phyloP scores from a whole-genome alignment of 1,139 yeast species.

The Kurtzmaniella quercitrusa region DNA sequence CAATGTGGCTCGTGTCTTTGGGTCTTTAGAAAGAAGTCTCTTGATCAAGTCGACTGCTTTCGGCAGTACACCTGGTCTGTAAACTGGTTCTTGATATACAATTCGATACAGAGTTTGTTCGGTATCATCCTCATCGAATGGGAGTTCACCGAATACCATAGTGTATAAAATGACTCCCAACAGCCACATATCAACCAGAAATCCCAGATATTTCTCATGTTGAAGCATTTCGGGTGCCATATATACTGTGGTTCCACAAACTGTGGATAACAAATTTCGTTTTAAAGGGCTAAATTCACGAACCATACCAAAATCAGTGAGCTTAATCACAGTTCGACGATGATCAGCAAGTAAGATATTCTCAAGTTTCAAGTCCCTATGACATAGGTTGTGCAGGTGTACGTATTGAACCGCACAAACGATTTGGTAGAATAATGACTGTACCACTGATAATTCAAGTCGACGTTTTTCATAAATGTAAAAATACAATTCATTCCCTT shows the following conservation, averaged over 20 bases:
- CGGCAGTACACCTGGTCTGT: slow-evolving; percentile 39
- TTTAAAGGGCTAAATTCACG: slow-evolving; percentile 61
- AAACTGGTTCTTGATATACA: slow-evolving; percentile 61
- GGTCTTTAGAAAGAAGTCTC: slow-evolving; percentile 61
- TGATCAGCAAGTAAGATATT: slow-evolving; percentile 74
- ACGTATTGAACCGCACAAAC: slow-evolving; percentile 81
- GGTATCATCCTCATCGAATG: slow-evolving; percentile 85
- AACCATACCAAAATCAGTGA: slow-evolving; percentile 93
- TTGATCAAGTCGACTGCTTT: slow-evolving; percentile 50
- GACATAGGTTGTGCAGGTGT: slow-evolving; percentile 79
- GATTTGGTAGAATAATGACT: slow-evolving; percentile 69
- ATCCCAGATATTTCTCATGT: slow-evolving; percentile 72
- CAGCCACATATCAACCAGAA: slow-evolving; percentile 86
- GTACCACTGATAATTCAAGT: slow-evolving; percentile 52
- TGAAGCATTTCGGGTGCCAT: slow-evolving; percentile 92
- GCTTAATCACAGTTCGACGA: slow-evolving; percentile 53
- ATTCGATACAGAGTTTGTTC: slow-evolving; percentile 57
- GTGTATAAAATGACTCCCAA: slow-evolving; percentile 92
- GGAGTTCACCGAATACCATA: slow-evolving; percentile 81
- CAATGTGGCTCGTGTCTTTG: slow-evolving; percentile 56
- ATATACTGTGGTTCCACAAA: slow-evolving; percentile 93
- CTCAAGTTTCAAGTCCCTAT: slow-evolving; percentile 86
- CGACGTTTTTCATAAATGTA: slow-evolving; percentile 57
- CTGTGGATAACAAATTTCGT: slow-evolving; percentile 63
- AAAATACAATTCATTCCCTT: slow-evolving; percentile 82